Conservation (phyloP, 768 basidiomycete genomes). For the Kwoniella sp. region DNA sequence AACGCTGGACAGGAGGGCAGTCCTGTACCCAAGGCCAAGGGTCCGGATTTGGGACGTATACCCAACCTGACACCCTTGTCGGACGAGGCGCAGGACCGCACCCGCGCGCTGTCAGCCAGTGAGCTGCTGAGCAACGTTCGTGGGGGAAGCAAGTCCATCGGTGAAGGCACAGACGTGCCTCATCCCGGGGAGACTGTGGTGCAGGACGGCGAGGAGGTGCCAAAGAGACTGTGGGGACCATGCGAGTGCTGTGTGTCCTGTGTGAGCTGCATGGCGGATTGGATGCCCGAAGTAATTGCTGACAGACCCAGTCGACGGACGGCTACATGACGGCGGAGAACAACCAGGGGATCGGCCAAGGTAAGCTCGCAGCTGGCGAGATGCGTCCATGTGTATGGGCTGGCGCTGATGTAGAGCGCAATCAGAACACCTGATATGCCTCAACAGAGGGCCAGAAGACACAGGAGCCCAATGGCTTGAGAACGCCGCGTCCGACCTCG, state of each 20-base stretch:
- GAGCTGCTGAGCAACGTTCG: neutral
- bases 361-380: too few species aligned
- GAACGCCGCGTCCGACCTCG: conserved; percentile 16
- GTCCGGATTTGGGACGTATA: too few species aligned
- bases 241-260: conserved; percentile 33
- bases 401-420: neutral
- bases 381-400: neutral
- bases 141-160: neutral
- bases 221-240: conserved; percentile 21
- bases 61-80: neutral
- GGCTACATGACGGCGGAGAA: conserved; percentile 35
- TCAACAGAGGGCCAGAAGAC: conserved; percentile 36
- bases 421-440: conserved; percentile 40
- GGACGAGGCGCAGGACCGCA: neutral
- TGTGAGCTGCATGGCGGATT: conserved; percentile 13
- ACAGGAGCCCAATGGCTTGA: conserved; percentile 43
- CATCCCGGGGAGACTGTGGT: neutral
- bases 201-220: neutral
- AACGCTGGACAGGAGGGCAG: too few species aligned
- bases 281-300: neutral
- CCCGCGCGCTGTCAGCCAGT: neutral
- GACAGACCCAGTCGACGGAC: neutral
- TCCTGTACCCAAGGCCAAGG: too few species aligned
- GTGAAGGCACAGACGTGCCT: neutral
- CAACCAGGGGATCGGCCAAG: conserved; percentile 37